Evolutionary conservation across 192 early-diverging fungal species (phyloP), one percentile per base, ranked within the genome.

Genomic region (Entophlyctis helioformis): DNA sequence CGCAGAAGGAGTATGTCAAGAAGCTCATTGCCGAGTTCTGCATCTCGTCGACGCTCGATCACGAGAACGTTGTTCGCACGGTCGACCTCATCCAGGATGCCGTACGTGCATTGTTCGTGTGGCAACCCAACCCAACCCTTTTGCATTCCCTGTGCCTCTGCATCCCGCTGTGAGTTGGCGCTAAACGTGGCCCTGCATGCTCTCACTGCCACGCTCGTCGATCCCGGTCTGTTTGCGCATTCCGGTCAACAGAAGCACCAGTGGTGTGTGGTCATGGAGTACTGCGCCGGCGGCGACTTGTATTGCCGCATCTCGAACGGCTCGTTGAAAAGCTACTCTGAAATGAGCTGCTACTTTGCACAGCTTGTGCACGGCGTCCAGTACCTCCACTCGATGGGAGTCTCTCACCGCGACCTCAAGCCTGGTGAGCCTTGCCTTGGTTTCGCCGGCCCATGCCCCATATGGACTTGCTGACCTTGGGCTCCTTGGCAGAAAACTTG

Each of bases 51-150:
- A 83, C 84, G 27, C 69, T 96, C 40, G 74, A 89, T 38, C 90
- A 95, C 66, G 69, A 76, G 51, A 89, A 98, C 60, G 66, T 98
- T 24, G 87, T 98, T 22, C 76, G 79, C 53, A 95, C 91, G 4
- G 77, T 96, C n/a, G 94, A 98, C 63, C 67, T 98, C 48, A 89
- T 98, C 26, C 85, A 91, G 60, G 94, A 97, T 51, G 82, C 89
- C 44, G 81, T 91, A 85, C 58, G 76, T 11, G 19, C 16, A 4
- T 29, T 40, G 39, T 46, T 48, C 4, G 10, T 31, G n/a, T 54
- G 19, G 31, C 16, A 36, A 15, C 33, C 16, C 21, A 80, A 48
- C 81, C 81, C 13, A 85, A 82, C 29, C 29, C 29, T 11, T 4
- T 11, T 31, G 6, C 29, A 8, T 11, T 31, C 11, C 6, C 29